phyloP scores from a whole-genome alignment of 495 filamentous ascomycete species.

The Lasiosphaeris hirsuta region DNA sequence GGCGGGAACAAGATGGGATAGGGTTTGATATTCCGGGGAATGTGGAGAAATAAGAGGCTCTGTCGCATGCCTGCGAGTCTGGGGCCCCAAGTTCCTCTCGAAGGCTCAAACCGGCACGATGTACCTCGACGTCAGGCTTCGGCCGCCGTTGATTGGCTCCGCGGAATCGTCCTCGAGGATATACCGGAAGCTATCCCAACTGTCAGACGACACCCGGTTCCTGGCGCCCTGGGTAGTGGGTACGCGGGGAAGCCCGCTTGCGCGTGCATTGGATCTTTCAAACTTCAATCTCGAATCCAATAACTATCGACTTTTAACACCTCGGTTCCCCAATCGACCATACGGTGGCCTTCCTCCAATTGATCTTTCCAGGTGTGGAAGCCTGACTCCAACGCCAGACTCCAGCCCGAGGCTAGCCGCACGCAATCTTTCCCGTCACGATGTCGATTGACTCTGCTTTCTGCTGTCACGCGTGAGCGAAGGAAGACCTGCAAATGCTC shows the following conservation, averaged over 20 bases:
- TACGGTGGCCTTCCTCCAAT: not conserved
- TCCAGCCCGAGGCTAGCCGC: too few species aligned
- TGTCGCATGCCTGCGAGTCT: conserved; percentile 10
- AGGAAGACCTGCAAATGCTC: too few species aligned
- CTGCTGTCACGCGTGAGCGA: too few species aligned
- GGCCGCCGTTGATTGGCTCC: conserved; percentile 24
- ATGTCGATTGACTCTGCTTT: too few species aligned
- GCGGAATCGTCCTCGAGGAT: conserved; percentile 17
- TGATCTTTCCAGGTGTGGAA: not conserved
- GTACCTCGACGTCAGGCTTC: conserved; percentile 20
- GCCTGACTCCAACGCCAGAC: too few species aligned
- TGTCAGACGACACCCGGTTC: not conserved
- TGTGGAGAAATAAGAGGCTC: conserved; percentile 25
- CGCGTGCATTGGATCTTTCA: conserved; percentile 4
- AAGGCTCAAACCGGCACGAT: conserved; percentile 1
- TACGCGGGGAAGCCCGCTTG: conserved; percentile 14
- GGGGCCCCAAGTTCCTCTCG: too few species aligned
- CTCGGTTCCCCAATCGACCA: not conserved
- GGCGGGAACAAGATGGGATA: conserved; percentile 7
- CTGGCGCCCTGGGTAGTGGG: not conserved
- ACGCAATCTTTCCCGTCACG: too few species aligned
- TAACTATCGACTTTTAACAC: too few species aligned
- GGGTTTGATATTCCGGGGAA: conserved; percentile 21
- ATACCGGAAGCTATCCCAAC: conserved; percentile 22
- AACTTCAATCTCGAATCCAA: not conserved